These are phyloP conservation scores for Arachis monticola DNA, from an alignment of 331 rosid species.

Conservation along the genomic window DNA sequence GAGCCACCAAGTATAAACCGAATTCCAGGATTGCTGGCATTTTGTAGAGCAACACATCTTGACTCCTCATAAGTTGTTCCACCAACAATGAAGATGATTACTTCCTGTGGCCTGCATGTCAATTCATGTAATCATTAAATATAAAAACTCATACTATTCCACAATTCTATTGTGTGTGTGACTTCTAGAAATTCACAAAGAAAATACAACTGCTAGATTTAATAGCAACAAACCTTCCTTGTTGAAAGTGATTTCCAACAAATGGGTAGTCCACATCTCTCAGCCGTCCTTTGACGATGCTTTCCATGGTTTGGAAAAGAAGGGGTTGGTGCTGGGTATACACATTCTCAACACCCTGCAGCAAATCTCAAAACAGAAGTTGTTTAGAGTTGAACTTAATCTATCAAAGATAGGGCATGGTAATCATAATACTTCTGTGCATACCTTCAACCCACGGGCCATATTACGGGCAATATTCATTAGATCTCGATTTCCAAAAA, in stretches of 20 bases:
- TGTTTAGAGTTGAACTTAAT: conserved; percentile 31
- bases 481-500: conserved; percentile 89
- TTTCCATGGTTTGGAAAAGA: conserved; percentile 93
- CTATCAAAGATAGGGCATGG: conserved; percentile 25
- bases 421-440: conserved; percentile 42
- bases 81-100: conserved; percentile 88
- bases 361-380: conserved; percentile 34
- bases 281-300: conserved; percentile 85
- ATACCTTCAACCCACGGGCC: conserved; percentile 98
- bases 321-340: conserved; percentile 98
- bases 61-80: conserved; percentile 98
- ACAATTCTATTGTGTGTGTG: conserved; percentile 13
- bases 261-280: conserved; percentile 91
- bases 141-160: conserved; percentile 30
- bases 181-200: conserved; percentile 19
- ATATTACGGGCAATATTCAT: conserved; percentile 96
- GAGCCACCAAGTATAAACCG: conserved; percentile 94
- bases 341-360: conserved; percentile 92
- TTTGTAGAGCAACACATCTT: conserved; percentile 81
- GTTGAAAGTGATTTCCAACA: conserved; percentile 91
- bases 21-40: conserved; percentile 74
- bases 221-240: conserved; percentile 80
- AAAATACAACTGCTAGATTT: conserved; percentile 14
- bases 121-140: conserved; percentile 35
- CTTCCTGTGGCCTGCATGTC: conserved; percentile 88